Base-by-base conservation (phyloP, 768 basidiomycete genomes). In the Lyophyllum shimeji region DNA sequence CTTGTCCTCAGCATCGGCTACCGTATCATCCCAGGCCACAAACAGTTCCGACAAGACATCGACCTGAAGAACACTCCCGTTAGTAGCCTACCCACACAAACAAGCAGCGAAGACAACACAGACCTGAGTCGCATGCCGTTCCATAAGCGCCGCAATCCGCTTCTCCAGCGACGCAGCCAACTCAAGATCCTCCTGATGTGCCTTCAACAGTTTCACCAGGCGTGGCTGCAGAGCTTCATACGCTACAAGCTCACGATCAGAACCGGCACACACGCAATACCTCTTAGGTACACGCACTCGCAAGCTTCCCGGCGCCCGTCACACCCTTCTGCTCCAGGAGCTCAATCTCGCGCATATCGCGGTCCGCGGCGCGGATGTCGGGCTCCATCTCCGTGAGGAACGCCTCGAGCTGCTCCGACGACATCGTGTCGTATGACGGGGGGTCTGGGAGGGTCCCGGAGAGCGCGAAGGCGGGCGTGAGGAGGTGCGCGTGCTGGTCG, bases 31-130 rank as follows among this genome's bases (percentile, higher is more conserved):
- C 91, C 92, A 94, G 13, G 82, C 82, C 7, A 94, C 87, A 57
- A 94, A 93, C 20, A 93, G 74, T 60, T 93, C 90, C 12, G 92
- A 93, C 1, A 93, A 76, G 1, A 84, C 82, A 63, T 92, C 91
- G 8, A 91, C 85, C 91, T 93, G 27, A 7, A 2, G 15, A 9
- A 9, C 29, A 29, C 29, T 9, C 12, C n/a, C 21, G 40, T 12
- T 24, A 12, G 18, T 9, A 39, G 11, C 31, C 23, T 21, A 1
- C 1, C 20, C 20, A 1, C 21, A 34, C 15, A n/a, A 54, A 20
- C 44, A 25, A 21, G 29, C n/a, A 50, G 29, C 7, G 3, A 37
- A 6, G 45, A 13, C 13, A 29, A 43, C 12, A 69, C 83, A 50
- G 59, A 90, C 90, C 67, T 88, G 86, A 7, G 81, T 84, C 4